Conservation (phyloP, 2,329 filamentous ascomycete species). For the Periconia digitata region DNA sequence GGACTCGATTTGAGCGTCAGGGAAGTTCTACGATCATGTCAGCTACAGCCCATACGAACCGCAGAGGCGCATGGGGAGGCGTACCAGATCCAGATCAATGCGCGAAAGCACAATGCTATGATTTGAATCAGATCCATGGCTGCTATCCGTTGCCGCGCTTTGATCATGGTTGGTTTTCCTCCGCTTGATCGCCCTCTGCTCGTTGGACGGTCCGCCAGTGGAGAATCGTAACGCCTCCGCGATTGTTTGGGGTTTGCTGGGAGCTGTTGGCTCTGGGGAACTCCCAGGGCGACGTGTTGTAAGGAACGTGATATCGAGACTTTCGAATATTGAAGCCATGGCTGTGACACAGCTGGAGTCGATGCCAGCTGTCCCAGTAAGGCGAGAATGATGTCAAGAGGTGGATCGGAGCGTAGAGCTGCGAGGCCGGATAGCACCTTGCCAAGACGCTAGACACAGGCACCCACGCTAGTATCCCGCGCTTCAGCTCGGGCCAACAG, state of each 20-base stretch:
- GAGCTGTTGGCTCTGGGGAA: background rate
- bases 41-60: background rate
- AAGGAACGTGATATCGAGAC: slow-evolving; percentile 15
- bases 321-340: slow-evolving; percentile 23
- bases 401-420: too few relatives aligned
- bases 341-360: too few relatives aligned
- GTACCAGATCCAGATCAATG: slow-evolving; percentile 29
- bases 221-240: slow-evolving; percentile 17
- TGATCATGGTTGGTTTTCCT: slow-evolving; percentile 23
- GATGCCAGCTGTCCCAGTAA: too few relatives aligned
- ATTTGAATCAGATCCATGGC: slow-evolving; percentile 11
- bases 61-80: slow-evolving; percentile 2
- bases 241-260: background rate
- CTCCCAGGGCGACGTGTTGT: background rate
- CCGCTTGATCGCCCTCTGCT: slow-evolving; percentile 28
- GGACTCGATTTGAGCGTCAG: background rate
- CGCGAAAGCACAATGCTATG: slow-evolving; percentile 34
- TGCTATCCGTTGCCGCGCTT: slow-evolving; percentile 1
- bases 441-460: too few relatives aligned
- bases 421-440: too few relatives aligned
- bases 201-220: background rate
- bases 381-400: too few relatives aligned
- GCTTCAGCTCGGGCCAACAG: too few relatives aligned
- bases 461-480: too few relatives aligned
- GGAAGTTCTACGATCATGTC: slow-evolving; percentile 5